Conservation (phyloP, 805 yeast species). For the Isabelozyma gotoi region DNA sequence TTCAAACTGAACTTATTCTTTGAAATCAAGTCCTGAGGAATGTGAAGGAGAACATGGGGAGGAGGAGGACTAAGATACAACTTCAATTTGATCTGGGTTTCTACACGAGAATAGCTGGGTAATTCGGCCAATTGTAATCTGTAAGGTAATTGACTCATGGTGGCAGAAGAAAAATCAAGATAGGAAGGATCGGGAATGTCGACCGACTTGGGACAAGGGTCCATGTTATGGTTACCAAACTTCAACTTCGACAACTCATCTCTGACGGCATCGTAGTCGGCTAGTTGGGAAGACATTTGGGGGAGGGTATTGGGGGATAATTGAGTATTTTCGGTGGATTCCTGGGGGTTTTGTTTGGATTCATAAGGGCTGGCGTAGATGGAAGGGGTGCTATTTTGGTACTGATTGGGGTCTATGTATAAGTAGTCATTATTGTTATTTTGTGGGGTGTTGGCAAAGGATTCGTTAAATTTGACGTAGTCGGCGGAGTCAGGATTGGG, state of each 20-base stretch:
- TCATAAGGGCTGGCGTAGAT: constrained; percentile 20
- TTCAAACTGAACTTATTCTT: constrained; percentile 78
- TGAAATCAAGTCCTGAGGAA: constrained; percentile 85
- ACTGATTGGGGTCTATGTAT: constrained; percentile 17
- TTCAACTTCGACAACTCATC: constrained; percentile 51
- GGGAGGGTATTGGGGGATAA: constrained; percentile 8
- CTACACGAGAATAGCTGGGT: constrained; percentile 86
- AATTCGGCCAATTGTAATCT: constrained; percentile 56
- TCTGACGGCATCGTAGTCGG: constrained; percentile 40
- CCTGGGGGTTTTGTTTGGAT: background rate
- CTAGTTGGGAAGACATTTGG: constrained; percentile 2
- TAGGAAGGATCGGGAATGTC: constrained; percentile 31
- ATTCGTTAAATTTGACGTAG: constrained; percentile 14
- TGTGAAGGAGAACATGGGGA: constrained; percentile 64
- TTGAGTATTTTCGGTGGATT: background rate
- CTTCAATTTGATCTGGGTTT: constrained; percentile 85
- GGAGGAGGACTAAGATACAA: constrained; percentile 76
- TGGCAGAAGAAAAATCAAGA: constrained; percentile 36
- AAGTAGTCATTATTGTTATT: constrained; percentile 16
- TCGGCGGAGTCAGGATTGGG: background rate
- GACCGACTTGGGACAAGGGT: constrained; percentile 33
- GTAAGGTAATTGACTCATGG: constrained; percentile 45
- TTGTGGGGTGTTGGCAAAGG: constrained; percentile 4
- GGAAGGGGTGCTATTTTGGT: constrained; percentile 5
- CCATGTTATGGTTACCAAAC: constrained; percentile 48